Evolutionary conservation across 306 rosid species (phyloP).

Genomic region (Sindora glabra): DNA sequence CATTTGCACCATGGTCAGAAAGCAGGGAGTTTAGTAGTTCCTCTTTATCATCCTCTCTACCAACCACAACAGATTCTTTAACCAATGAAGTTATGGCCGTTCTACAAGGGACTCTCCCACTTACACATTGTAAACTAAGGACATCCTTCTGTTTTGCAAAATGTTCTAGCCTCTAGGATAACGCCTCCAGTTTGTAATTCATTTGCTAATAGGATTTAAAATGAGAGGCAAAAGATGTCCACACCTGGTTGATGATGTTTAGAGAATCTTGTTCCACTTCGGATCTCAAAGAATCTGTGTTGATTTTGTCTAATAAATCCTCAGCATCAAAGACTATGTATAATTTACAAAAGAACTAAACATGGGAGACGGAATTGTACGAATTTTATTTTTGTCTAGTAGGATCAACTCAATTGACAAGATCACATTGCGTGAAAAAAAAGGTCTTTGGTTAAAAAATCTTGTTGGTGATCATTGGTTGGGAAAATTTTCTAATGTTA

Average conservation of each 20-base stretch:
- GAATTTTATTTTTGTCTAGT: too few relatives aligned
- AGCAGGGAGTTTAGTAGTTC: not conserved
- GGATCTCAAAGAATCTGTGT: not conserved
- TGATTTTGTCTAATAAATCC: not conserved
- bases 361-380: too few relatives aligned
- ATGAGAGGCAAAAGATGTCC: conserved; percentile 16
- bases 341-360: too few relatives aligned
- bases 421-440: too few relatives aligned
- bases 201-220: conserved; percentile 14
- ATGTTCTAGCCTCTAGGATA: conserved; percentile 13
- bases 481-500: too few relatives aligned
- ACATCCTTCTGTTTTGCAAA: conserved; percentile 25
- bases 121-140: conserved; percentile 13
- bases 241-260: conserved; percentile 5
- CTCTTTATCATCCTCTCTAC: conserved; percentile 17
- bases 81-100: conserved; percentile 24
- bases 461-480: too few relatives aligned
- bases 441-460: too few relatives aligned
- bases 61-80: conserved; percentile 22
- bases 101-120: not conserved
- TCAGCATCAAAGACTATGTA: not conserved
- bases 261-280: not conserved
- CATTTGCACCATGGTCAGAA: too few relatives aligned
- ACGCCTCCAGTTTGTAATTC: conserved; percentile 12
- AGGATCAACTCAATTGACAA: too few relatives aligned